Evolutionary conservation across 495 filamentous ascomycete genomes (phyloP).

Genomic region (Extremus antarcticus): DNA sequence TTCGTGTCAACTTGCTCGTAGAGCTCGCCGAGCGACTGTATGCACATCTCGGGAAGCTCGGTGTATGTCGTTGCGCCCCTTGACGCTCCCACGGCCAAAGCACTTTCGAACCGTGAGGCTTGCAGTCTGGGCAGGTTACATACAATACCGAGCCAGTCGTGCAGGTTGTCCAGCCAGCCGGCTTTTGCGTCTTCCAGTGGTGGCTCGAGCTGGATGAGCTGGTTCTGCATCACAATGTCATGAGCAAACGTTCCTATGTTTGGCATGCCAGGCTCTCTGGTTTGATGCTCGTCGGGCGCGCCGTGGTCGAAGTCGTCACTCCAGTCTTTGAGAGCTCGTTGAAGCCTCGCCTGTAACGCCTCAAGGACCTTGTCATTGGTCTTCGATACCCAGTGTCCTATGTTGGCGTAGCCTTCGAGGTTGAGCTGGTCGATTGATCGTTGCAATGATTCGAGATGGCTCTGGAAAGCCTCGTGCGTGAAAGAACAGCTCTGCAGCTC

Average conservation of each 20-base stretch:
- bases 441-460: conserved; percentile 74
- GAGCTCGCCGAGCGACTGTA: conserved; percentile 61
- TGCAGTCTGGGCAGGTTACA: conserved; percentile 89
- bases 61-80: conserved; percentile 63
- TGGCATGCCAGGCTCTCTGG: conserved; percentile 39
- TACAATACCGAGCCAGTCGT: conserved; percentile 82
- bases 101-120: conserved; percentile 73
- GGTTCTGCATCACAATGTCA: conserved; percentile 92
- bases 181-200: conserved; percentile 84
- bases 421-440: conserved; percentile 88
- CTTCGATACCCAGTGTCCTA: conserved; percentile 73
- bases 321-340: conserved; percentile 73
- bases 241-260: conserved; percentile 62
- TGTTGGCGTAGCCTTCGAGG: conserved; percentile 86
- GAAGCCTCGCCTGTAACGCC: conserved; percentile 64
- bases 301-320: conserved; percentile 54
- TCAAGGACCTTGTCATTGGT: conserved; percentile 75
- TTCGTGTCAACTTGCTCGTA: conserved; percentile 73
- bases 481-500: conserved; percentile 85
- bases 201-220: conserved; percentile 89
- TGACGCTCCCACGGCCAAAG: conserved; percentile 55
- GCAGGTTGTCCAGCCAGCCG: conserved; percentile 86
- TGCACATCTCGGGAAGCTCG: conserved; percentile 74
- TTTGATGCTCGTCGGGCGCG: conserved; percentile 29
- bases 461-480: conserved; percentile 59